Evolutionary conservation across 352 stramenopile species (phyloP), one percentile per base, ranked within the genome.

Genomic region (Phytophthora niederhauseri): DNA sequence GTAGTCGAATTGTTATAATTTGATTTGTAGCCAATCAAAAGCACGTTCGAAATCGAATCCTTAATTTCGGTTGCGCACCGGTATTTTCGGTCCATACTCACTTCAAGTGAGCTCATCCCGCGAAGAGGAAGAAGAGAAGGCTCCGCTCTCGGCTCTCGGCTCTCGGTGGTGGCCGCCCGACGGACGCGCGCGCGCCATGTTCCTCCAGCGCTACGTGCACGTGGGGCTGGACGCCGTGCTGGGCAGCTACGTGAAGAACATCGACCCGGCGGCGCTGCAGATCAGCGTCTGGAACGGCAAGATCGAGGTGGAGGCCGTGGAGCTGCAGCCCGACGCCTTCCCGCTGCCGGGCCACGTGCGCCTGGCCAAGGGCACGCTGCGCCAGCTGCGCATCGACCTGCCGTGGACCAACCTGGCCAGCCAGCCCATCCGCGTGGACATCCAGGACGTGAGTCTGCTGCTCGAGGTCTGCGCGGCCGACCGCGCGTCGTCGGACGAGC

Each of bases 261-360:
- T 94, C 64, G 87, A 95, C 68, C 84, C 87, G n/a, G 82, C 90
- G 57, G 78, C 85, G 53, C 75, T 95, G 43, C 84, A 91, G 75
- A 93, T 95, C 76, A 92, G 82, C 70, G 81, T 95, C 11, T 95
- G 87, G 87, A 93, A 90, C 60, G 87, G 87, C 49, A 86, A 93
- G 78, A 90, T 95, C 65, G 84, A 94, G 76, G 77, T 95, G 46
- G 85, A 93, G 48, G 76, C 86, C 9, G 81, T 95, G 34, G 87
- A 95, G 80, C 72, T 93, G 28, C 82, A 89, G 68, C 85, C 86
- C 2, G 85, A 92, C 36, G 85, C 77, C 7, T 89, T 94, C 55
- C 75, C 81, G 41, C 70, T 95, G 62, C 76, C 87, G n/a, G 76
- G 77, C 28, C 84, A 91, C 66, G 62, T 93, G 31, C 79, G 73